phyloP scores from a whole-genome alignment of 1,284 basidiomycete genomes.

The Ceratobasidium sp. region DNA sequence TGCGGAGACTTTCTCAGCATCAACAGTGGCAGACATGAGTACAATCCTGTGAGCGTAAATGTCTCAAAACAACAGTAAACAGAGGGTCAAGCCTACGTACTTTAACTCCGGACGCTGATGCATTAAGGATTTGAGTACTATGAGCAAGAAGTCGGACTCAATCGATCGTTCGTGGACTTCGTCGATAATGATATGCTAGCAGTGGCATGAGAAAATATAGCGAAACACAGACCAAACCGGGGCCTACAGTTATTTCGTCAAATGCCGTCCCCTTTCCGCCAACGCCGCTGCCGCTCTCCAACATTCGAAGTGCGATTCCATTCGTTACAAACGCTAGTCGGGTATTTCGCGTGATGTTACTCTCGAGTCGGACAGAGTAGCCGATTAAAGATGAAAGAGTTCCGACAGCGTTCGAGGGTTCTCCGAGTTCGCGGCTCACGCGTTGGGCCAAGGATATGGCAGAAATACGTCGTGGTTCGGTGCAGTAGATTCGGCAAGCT shows the following conservation, averaged over 20 bases:
- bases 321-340: slow-evolving; percentile 90
- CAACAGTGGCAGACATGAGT: slow-evolving; percentile 97
- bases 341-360: slow-evolving; percentile 85
- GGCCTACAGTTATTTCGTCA: slow-evolving; percentile 88
- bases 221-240: slow-evolving; percentile 46
- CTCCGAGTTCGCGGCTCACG: slow-evolving; percentile 94
- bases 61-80: slow-evolving; percentile 8
- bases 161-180: slow-evolving; percentile 96
- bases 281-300: slow-evolving; percentile 81
- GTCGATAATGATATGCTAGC: slow-evolving; percentile 86
- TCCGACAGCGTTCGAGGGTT: slow-evolving; percentile 84
- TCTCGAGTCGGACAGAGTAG: slow-evolving; percentile 95
- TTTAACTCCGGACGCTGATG: slow-evolving; percentile 85
- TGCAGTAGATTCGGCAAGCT: slow-evolving; percentile 94
- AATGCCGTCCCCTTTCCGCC: slow-evolving; percentile 82
- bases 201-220: slow-evolving; percentile 18
- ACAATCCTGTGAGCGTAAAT: slow-evolving; percentile 72
- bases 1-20: slow-evolving; percentile 92
- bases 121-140: slow-evolving; percentile 92
- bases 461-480: slow-evolving; percentile 96
- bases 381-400: slow-evolving; percentile 87
- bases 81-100: slow-evolving; percentile 59
- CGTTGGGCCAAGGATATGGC: slow-evolving; percentile 97
- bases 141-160: slow-evolving; percentile 96
- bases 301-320: slow-evolving; percentile 96